Conservation (phyloP, 208 protist genomes). For the Crithidia mellificae region DNA sequence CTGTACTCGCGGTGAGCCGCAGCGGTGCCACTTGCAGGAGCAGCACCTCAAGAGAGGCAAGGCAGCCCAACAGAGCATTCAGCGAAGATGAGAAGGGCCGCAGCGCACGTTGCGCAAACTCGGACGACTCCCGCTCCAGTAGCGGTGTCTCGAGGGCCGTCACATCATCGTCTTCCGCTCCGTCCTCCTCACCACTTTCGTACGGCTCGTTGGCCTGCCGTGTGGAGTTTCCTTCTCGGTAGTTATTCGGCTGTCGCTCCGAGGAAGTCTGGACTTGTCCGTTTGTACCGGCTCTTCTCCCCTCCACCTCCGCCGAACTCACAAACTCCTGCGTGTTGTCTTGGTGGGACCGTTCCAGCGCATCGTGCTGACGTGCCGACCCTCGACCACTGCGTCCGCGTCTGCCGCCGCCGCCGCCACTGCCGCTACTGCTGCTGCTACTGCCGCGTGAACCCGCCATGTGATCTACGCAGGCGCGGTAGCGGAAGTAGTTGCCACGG, state of each 20-base stretch:
- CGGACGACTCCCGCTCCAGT: not conserved
- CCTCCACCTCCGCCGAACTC: too few relatives aligned
- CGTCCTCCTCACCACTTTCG: not conserved
- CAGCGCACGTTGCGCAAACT: not conserved
- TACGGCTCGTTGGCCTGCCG: not conserved
- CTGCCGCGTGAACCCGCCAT: not conserved
- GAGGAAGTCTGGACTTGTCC: too few relatives aligned
- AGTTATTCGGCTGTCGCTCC: too few relatives aligned
- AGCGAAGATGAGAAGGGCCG: not conserved
- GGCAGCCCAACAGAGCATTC: conserved; percentile 11
- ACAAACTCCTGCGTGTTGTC: too few relatives aligned
- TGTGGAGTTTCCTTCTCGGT: too few relatives aligned
- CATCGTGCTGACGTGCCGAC: too few relatives aligned
- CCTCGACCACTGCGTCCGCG: too few relatives aligned
- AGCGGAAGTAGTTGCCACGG: not conserved
- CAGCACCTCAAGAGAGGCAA: conserved; percentile 9
- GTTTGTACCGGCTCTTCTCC: too few relatives aligned
- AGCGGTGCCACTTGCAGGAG: conserved; percentile 2
- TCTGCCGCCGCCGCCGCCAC: too few relatives aligned
- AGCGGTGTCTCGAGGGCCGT: too few relatives aligned
- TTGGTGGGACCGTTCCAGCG: too few relatives aligned
- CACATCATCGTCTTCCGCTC: not conserved
- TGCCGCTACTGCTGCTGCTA: not conserved
- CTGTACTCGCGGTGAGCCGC: not conserved
- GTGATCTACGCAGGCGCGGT: conserved; percentile 11